Evolutionary conservation across 2,329 filamentous ascomycete species (phyloP).

Genomic region (Diplocarpon mali): DNA sequence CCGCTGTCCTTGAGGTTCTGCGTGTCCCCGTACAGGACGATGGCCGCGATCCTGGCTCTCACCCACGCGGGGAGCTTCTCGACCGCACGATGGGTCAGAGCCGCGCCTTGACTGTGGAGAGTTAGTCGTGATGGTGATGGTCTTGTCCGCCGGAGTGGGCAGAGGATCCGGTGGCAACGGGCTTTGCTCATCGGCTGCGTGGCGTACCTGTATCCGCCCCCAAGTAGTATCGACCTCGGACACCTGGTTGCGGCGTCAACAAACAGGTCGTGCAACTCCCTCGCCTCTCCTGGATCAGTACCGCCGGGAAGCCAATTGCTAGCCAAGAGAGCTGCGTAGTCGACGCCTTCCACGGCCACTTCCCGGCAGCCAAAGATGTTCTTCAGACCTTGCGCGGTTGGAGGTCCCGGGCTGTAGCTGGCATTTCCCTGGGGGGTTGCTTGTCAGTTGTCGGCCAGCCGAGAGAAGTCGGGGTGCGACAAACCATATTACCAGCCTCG

Average conservation of each 20-base stretch:
- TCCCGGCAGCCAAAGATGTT: slow-evolving; percentile 9
- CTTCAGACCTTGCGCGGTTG: slow-evolving; percentile 18
- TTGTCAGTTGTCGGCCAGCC: too few relatives aligned
- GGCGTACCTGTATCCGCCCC: slow-evolving; percentile 28
- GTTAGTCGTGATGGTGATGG: too few relatives aligned
- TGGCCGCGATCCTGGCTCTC: slow-evolving; percentile 26
- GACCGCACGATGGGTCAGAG: slow-evolving; percentile 30
- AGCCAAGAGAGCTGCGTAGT: slow-evolving; percentile 13
- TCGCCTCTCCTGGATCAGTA: slow-evolving; percentile 9
- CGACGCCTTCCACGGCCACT: slow-evolving; percentile 25
- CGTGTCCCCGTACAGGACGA: slow-evolving; percentile 31
- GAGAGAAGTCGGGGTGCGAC: not conserved
- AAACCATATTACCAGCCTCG: slow-evolving; percentile 35
- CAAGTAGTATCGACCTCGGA: slow-evolving; percentile 27
- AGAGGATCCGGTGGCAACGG: too few relatives aligned
- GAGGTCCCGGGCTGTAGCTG: slow-evolving; percentile 17
- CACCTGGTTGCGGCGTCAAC: slow-evolving; percentile 25
- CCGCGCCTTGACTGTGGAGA: slow-evolving; percentile 29
- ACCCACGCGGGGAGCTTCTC: slow-evolving; percentile 22
- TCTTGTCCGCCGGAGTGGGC: too few relatives aligned
- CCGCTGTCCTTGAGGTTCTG: slow-evolving; percentile 28
- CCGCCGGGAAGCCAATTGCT: slow-evolving; percentile 13
- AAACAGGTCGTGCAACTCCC: slow-evolving; percentile 20
- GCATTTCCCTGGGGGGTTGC: too few relatives aligned
- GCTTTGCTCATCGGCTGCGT: too few relatives aligned